Evolutionary conservation across 2,329 filamentous ascomycete genomes (phyloP).

Genomic region (Camillea tinctor): DNA sequence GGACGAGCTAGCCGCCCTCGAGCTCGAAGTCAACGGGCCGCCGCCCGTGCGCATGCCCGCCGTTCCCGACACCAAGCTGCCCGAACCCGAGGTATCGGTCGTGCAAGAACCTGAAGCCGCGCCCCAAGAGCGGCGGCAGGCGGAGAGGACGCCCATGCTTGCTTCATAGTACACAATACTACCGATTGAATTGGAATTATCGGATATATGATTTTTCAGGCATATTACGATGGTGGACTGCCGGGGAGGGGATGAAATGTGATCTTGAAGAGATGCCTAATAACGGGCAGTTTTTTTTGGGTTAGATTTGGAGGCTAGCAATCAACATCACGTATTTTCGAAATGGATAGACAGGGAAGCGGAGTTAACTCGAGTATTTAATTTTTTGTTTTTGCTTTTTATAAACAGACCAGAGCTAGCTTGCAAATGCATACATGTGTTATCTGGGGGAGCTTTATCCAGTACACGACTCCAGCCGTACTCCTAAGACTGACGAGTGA

Average conservation of each 20-base stretch:
- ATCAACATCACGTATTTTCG: not conserved
- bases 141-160: slow-evolving; percentile 41
- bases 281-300: not conserved
- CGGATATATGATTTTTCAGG: not conserved
- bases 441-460: not conserved
- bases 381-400: no score
- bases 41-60: slow-evolving; percentile 25
- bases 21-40: slow-evolving; percentile 52
- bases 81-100: slow-evolving; percentile 23
- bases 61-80: slow-evolving; percentile 35
- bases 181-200: not conserved
- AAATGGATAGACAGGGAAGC: not conserved
- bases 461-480: not conserved
- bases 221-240: no score
- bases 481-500: not conserved
- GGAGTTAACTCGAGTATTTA: no score
- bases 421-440: not conserved
- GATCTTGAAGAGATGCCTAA: not conserved
- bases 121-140: slow-evolving; percentile 15
- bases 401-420: not conserved
- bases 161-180: slow-evolving; percentile 27
- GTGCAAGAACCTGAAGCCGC: slow-evolving; percentile 10
- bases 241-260: not conserved
- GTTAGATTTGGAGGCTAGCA: not conserved
- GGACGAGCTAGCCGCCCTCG: slow-evolving; percentile 83